These are phyloP conservation scores for Globisporangium paddicum DNA, from an alignment of 352 stramenopile genomes.

Conservation along the genomic window DNA sequence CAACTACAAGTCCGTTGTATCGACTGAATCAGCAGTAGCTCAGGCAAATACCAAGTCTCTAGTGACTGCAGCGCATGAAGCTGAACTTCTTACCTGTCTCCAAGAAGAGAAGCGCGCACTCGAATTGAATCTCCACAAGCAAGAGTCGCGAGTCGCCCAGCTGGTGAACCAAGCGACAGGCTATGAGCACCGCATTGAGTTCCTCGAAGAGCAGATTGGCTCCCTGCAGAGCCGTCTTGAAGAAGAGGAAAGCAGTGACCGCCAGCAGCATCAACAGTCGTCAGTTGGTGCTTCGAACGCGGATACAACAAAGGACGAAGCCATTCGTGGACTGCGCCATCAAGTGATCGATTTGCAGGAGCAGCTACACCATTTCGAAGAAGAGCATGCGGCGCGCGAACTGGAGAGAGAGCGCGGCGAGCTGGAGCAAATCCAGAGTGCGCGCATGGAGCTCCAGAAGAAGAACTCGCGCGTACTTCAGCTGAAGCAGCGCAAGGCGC, in stretches of 20 bases:
- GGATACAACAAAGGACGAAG: conserved; percentile 9
- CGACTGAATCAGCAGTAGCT: not conserved
- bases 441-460: conserved; percentile 28
- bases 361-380: conserved; percentile 12
- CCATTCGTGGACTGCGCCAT: conserved; percentile 10
- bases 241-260: not conserved
- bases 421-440: conserved; percentile 25
- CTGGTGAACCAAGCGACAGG: conserved; percentile 16
- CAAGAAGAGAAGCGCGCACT: conserved; percentile 21
- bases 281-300: not conserved
- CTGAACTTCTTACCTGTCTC: conserved; percentile 3
- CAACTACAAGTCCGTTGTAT: not conserved
- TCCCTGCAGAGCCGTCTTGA: not conserved
- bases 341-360: conserved; percentile 20
- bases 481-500: conserved; percentile 32
- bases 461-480: conserved; percentile 31
- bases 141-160: conserved; percentile 21
- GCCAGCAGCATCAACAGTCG: not conserved
- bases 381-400: conserved; percentile 14
- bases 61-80: not conserved
- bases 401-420: conserved; percentile 26
- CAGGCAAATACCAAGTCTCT: not conserved
- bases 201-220: conserved; percentile 10
- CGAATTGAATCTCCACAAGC: conserved; percentile 18
- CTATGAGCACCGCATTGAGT: conserved; percentile 13